Conservation (phyloP, 75 land plant species). For the Ceratopteris richardii region DNA sequence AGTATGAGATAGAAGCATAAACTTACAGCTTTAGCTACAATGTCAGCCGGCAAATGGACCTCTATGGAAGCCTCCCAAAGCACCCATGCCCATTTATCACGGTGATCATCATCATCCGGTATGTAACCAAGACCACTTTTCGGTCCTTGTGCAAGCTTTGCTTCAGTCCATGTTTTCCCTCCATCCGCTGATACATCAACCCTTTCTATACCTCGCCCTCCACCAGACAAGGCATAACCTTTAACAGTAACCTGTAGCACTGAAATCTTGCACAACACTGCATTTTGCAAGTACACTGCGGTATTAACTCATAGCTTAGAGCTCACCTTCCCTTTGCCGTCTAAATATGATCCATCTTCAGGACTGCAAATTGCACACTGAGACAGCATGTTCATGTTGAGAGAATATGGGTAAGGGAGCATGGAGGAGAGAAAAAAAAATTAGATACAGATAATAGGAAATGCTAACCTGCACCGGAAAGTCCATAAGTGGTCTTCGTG, state of each 20-base stretch:
- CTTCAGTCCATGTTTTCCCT: slow-evolving; percentile 91
- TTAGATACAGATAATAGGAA: no score
- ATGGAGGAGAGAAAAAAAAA: neutral
- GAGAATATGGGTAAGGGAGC: neutral
- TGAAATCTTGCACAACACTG: no score
- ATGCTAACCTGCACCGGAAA: slow-evolving; percentile 80
- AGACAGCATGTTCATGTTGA: neutral
- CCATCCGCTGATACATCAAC: slow-evolving; percentile 90
- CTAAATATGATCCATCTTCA: slow-evolving; percentile 16
- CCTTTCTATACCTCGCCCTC: slow-evolving; percentile 96
- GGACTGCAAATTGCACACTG: slow-evolving; percentile 39
- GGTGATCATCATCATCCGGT: slow-evolving; percentile 31
- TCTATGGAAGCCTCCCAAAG: slow-evolving; percentile 54
- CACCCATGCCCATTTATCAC: slow-evolving; percentile 92
- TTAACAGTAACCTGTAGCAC: slow-evolving; percentile 38
- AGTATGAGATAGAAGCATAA: no score
- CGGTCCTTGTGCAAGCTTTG: slow-evolving; percentile 43
- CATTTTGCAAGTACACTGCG: no score
- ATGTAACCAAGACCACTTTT: slow-evolving; percentile 25
- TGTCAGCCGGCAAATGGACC: slow-evolving; percentile 36
- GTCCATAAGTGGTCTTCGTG: slow-evolving; percentile 87
- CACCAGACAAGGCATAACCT: slow-evolving; percentile 93
- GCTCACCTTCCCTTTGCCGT: slow-evolving; percentile 8
- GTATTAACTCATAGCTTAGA: no score
- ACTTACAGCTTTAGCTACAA: slow-evolving; percentile 89